Evolutionary conservation across 2,329 filamentous ascomycete species (phyloP).

Genomic region (Escovopsis sp.): DNA sequence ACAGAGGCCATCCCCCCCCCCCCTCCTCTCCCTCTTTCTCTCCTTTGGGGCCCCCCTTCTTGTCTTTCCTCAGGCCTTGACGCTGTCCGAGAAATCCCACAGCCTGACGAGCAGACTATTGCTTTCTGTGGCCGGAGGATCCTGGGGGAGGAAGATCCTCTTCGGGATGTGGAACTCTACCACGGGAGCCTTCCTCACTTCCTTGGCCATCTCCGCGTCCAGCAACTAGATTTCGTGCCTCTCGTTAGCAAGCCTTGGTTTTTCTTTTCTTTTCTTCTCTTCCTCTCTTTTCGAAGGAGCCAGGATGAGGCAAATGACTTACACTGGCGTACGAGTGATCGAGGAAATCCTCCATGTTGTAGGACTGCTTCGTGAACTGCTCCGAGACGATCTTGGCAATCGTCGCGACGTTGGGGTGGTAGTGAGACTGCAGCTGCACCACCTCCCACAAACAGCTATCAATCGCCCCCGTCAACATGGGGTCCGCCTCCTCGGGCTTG

Average conservation of each 20-base stretch:
- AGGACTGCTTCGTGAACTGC: slow-evolving; percentile 91
- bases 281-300: no score
- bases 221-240: slow-evolving; percentile 42
- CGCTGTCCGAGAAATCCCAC: slow-evolving; percentile 37
- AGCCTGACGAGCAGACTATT: slow-evolving; percentile 44
- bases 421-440: slow-evolving; percentile 79
- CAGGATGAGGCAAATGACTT: slow-evolving; percentile 22
- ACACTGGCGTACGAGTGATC: slow-evolving; percentile 82
- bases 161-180: slow-evolving; percentile 93
- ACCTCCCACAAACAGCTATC: slow-evolving; percentile 94
- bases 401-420: slow-evolving; percentile 91
- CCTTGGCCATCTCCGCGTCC: slow-evolving; percentile 69
- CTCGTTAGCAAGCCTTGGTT: slow-evolving; percentile 16
- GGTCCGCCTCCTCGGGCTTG: slow-evolving; percentile 58
- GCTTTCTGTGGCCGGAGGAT: slow-evolving; percentile 29
- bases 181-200: slow-evolving; percentile 72
- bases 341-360: slow-evolving; percentile 92
- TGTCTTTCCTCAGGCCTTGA: no score
- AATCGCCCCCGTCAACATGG: slow-evolving; percentile 72
- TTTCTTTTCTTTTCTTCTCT: no score
- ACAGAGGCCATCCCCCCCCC: background rate
- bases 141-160: slow-evolving; percentile 51
- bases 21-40: slow-evolving; percentile 1
- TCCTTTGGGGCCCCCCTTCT: background rate
- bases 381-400: slow-evolving; percentile 88